Evolutionary conservation across 139 green algal species (phyloP).

Genomic region (Prasinococcaceae sp.): DNA sequence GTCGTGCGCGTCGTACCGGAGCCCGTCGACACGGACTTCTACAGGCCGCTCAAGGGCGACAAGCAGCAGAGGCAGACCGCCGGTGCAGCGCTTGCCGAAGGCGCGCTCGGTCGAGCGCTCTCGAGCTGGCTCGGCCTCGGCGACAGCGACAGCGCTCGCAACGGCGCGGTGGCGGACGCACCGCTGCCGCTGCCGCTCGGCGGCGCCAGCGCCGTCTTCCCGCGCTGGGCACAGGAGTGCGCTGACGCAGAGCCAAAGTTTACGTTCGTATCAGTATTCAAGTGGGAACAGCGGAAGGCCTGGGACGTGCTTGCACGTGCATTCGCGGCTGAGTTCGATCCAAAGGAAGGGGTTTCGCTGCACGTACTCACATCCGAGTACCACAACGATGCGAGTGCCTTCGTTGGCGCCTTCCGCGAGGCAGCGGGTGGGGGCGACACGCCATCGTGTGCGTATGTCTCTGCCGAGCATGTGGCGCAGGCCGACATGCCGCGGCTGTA

Average conservation of each 20-base stretch:
- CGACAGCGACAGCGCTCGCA: too few species aligned
- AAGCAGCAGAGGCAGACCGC: too few species aligned
- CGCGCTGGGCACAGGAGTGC: too few species aligned
- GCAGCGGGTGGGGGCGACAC: neutral
- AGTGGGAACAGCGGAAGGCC: constrained; percentile 49
- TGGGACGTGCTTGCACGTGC: constrained; percentile 44
- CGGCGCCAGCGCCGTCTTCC: too few species aligned
- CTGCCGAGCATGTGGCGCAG: constrained; percentile 13
- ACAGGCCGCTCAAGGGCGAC: constrained; percentile 6
- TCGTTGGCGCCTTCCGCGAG: neutral
- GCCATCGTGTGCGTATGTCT: constrained; percentile 1
- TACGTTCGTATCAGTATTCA: constrained; percentile 51
- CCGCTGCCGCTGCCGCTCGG: too few species aligned
- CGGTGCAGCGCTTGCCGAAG: neutral
- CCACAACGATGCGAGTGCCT: constrained; percentile 5
- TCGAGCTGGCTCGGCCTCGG: too few species aligned
- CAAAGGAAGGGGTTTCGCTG: constrained; percentile 19
- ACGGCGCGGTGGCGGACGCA: too few species aligned
- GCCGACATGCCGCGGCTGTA: constrained; percentile 24
- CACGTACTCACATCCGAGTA: constrained; percentile 23
- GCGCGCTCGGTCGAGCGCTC: too few species aligned
- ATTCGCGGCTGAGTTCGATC: constrained; percentile 31
- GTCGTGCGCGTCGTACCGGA: constrained; percentile 12
- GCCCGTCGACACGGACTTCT: constrained; percentile 19
- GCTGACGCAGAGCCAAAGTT: too few species aligned